Evolutionary conservation across 257 asterid genomes (phyloP).

Genomic region (Solanum chiquidenum): DNA sequence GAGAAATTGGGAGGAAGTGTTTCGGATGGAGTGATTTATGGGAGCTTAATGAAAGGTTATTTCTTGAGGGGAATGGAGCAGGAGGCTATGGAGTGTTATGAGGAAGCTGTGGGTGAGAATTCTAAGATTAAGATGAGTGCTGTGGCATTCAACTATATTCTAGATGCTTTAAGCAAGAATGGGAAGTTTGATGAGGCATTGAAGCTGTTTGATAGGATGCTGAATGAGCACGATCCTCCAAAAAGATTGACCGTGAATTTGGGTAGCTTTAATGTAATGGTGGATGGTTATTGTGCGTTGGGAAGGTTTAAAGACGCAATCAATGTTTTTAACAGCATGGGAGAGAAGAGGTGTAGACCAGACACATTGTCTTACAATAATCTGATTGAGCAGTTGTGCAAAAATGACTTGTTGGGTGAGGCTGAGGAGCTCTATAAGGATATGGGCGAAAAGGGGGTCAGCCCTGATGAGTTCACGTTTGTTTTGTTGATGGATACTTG

Average conservation of each 20-base stretch:
- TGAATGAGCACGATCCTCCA: constrained; percentile 71
- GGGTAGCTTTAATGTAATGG: constrained; percentile 82
- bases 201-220: constrained; percentile 69
- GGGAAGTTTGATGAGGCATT: constrained; percentile 79
- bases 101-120: constrained; percentile 41
- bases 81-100: constrained; percentile 73
- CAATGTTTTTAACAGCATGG: constrained; percentile 64
- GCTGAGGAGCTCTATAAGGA: constrained; percentile 75
- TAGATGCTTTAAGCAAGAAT: constrained; percentile 80
- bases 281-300: constrained; percentile 64
- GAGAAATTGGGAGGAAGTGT: constrained; percentile 52
- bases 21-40: constrained; percentile 65
- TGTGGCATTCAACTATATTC: constrained; percentile 54
- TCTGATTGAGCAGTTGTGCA: constrained; percentile 76
- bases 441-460: constrained; percentile 57
- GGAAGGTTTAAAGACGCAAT: constrained; percentile 65
- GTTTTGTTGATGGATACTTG: constrained; percentile 78
- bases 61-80: constrained; percentile 79
- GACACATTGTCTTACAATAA: constrained; percentile 72
- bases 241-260: constrained; percentile 58
- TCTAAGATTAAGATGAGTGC: constrained; percentile 55
- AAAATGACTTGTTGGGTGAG: constrained; percentile 45
- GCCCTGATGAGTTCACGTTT: constrained; percentile 77
- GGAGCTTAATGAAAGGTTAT: constrained; percentile 83
- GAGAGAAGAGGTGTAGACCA: constrained; percentile 64